These are phyloP conservation scores for Sistotremastrum niveocremeum DNA, from an alignment of 768 basidiomycete genomes.

Conservation along the genomic window DNA sequence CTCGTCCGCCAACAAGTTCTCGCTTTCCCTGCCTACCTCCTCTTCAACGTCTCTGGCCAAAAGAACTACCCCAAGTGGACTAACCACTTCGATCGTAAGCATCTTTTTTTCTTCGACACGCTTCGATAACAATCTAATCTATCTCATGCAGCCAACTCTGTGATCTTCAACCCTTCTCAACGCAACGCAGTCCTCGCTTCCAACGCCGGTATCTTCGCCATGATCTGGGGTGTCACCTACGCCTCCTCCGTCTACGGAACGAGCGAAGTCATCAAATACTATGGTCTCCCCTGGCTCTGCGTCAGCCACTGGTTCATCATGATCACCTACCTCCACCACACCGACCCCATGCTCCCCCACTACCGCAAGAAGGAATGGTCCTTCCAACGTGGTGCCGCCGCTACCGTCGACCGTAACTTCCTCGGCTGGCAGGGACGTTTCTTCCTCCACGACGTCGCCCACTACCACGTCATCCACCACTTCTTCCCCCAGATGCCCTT, in stretches of 20 bases:
- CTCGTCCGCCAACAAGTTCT: conserved; percentile 1
- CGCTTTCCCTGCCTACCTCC: conserved; percentile 9
- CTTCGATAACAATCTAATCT: no score
- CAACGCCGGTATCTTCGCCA: conserved; percentile 14
- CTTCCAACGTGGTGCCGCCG: conserved; percentile 42
- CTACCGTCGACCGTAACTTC: conserved; percentile 47
- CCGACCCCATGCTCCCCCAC: conserved; percentile 39
- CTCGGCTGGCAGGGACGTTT: conserved; percentile 49
- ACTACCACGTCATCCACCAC: conserved; percentile 53
- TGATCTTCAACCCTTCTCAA: no score
- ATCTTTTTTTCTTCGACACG: neutral
- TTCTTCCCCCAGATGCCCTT: conserved; percentile 51
- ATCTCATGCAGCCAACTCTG: no score
- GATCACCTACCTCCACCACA: conserved; percentile 52
- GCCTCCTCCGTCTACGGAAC: conserved; percentile 11
- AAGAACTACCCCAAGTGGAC: conserved; percentile 26
- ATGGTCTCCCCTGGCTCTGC: conserved; percentile 30
- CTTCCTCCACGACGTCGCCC: conserved; percentile 52
- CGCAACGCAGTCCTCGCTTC: conserved; percentile 9
- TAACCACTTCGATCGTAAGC: conserved; percentile 53
- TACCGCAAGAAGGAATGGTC: conserved; percentile 42
- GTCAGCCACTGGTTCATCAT: conserved; percentile 51
- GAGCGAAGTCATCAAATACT: conserved; percentile 12
- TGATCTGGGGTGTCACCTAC: conserved; percentile 9
- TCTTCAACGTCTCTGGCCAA: conserved; percentile 19